Evolutionary conservation across 345 rosid genomes (phyloP).

Genomic region (Eucalyptus guilfoylei): DNA sequence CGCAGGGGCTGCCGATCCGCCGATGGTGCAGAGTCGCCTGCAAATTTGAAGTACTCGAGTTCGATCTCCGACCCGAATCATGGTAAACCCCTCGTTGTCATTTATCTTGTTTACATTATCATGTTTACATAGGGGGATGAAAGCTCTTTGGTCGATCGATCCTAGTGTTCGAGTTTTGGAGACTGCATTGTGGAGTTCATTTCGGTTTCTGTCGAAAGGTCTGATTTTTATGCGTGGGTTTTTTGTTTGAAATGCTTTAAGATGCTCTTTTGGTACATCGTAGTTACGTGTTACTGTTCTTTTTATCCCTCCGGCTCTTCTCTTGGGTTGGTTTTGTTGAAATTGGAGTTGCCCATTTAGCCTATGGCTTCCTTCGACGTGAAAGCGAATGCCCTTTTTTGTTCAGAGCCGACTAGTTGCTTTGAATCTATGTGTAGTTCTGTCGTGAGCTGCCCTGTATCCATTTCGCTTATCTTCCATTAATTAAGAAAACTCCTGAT

Average conservation of each 20-base stretch:
- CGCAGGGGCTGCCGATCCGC: neutral
- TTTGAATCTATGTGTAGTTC: neutral
- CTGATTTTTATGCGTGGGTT: neutral
- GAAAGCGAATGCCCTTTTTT: neutral
- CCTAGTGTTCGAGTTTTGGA: neutral
- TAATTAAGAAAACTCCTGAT: neutral
- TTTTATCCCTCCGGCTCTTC: neutral
- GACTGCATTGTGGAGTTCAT: neutral
- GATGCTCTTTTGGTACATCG: neutral
- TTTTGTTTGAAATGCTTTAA: neutral
- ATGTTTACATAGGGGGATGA: neutral
- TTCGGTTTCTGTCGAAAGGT: neutral
- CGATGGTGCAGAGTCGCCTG: neutral
- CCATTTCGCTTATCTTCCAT: neutral
- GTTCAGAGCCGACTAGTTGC: neutral
- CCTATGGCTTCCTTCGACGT: neutral
- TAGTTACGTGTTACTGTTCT: neutral
- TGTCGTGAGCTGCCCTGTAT: neutral
- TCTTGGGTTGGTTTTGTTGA: neutral
- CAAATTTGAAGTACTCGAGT: neutral
- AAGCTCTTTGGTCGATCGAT: neutral
- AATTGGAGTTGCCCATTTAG: neutral
- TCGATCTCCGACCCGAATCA: neutral
- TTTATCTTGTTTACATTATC: neutral
- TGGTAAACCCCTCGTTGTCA: neutral